phyloP scores from a whole-genome alignment of 805 yeast genomes.

The Pichia occidentalis region DNA sequence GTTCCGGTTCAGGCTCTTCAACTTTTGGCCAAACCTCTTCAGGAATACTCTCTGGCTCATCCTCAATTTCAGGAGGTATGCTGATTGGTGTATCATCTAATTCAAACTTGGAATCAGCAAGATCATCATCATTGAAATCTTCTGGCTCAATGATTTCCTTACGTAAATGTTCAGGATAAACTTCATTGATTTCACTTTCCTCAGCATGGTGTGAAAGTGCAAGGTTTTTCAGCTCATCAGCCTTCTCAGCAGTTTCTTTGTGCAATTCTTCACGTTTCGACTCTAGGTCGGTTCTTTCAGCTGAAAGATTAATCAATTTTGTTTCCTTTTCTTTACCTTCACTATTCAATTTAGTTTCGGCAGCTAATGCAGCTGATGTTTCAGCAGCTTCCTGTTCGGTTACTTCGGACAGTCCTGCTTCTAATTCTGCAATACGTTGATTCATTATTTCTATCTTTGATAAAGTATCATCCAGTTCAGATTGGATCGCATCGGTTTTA shows the following conservation, averaged over 20 bases:
- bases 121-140: constrained; percentile 24
- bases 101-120: constrained; percentile 25
- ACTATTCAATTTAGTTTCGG: constrained; percentile 16
- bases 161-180: constrained; percentile 48
- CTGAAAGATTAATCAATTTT: constrained; percentile 25
- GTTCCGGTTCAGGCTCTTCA: constrained; percentile 10
- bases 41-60: constrained; percentile 20
- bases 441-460: constrained; percentile 39
- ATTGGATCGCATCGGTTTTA: constrained; percentile 38
- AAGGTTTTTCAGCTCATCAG: constrained; percentile 30
- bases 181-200: constrained; percentile 41
- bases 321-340: constrained; percentile 16
- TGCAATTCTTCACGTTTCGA: constrained; percentile 37
- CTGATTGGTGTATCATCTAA: constrained; percentile 22
- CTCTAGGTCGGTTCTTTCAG: constrained; percentile 32
- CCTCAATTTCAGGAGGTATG: constrained; percentile 26
- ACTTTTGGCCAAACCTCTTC: constrained; percentile 19
- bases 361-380: constrained; percentile 25
- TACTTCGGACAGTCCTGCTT: constrained; percentile 27
- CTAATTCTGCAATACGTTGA: constrained; percentile 33
- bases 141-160: constrained; percentile 24
- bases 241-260: constrained; percentile 33
- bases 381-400: constrained; percentile 19
- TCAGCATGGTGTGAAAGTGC: constrained; percentile 35
- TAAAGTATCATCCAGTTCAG: constrained; percentile 38